phyloP scores from a whole-genome alignment of 768 basidiomycete species.

The Lactifluus rugatus region DNA sequence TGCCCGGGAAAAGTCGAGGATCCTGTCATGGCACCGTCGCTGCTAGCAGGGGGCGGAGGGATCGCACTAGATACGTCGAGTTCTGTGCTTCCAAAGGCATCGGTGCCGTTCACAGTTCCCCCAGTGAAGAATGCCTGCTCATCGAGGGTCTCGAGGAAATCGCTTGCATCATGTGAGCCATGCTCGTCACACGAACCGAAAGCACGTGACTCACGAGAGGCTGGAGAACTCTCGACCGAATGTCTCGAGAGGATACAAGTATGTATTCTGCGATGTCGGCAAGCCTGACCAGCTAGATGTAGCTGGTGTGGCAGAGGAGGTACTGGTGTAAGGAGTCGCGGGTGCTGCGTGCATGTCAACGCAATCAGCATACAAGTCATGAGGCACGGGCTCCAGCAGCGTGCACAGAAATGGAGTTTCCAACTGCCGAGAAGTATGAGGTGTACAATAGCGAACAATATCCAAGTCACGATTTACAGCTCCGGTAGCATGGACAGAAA shows the following conservation, averaged over 20 bases:
- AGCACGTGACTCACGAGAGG: constrained; percentile 45
- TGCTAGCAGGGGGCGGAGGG: neutral
- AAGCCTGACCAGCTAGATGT: constrained; percentile 45
- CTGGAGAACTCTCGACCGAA: constrained; percentile 78
- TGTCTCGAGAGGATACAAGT: constrained; percentile 62
- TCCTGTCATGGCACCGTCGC: constrained; percentile 7
- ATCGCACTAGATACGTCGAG: constrained; percentile 14
- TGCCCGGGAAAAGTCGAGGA: constrained; percentile 22
- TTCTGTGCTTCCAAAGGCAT: constrained; percentile 32
- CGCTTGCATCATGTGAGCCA: constrained; percentile 36
- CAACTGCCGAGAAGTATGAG: too few species aligned
- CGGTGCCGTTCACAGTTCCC: constrained; percentile 39
- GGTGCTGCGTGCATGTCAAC: constrained; percentile 17
- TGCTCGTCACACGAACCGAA: neutral
- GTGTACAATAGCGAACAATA: neutral
- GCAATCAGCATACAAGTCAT: neutral
- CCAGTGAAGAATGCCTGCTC: constrained; percentile 70
- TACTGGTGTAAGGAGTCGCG: neutral
- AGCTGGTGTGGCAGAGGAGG: constrained; percentile 11
- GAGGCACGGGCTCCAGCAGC: neutral
- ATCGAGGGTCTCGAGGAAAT: constrained; percentile 82
- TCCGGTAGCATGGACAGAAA: neutral
- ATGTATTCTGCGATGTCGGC: constrained; percentile 37
- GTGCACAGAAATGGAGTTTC: neutral
- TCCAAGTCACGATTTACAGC: neutral